Evolutionary conservation across 225 moss, liverwort and hornwort species (phyloP), one percentile per base, ranked within the genome.

Genomic region (Pleurozium schreberi): DNA sequence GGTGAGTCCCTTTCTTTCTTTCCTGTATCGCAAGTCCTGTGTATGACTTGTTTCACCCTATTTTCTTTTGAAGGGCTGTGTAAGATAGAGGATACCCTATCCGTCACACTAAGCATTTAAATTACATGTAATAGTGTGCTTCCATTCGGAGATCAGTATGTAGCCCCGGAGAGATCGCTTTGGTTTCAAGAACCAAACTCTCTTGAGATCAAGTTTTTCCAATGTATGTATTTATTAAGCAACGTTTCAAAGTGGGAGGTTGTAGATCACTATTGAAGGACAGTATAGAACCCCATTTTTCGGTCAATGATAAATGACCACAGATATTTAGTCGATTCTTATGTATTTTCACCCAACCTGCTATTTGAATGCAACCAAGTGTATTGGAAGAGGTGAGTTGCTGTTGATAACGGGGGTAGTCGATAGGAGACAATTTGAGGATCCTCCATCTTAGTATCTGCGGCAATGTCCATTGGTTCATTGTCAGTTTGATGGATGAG

Each of bases 1-100:
- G 91, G 96, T 89, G 85, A 85, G 89, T 94, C 84, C 21, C 8
- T 59, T 77, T 38, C 75, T 83, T 53, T 22, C 11, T 82, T 65
- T 64, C 67, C 63, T 79, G 47, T 63, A 88, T 70, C 42, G 40
- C 53, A 84, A 65, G 53, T 71, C 33, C 57, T 64, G 68, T 73
- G 84, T 27, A 40, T 76, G 75, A 50, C 28, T n/a, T 53, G 45
- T 47, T 64, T 57, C 57, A 57, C 47, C 12, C 71, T 27, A 49
- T 42, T 77, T 69, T 85, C 45, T 69, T 82, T 52, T 55, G 69
- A 53, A 76, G 66, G 67, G 36, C 31, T 34, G 18, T 67, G 45
- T 47, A 53, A 34, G 79, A 18, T 15, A 57, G 40, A 64, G 27
- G 68, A 45, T 87, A 45, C 34, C 58, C 45, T 68, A 45, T 67